Evolutionary conservation across 345 rosid species (phyloP), one percentile per base, ranked within the genome.

Genomic region (Anacardium occidentale): DNA sequence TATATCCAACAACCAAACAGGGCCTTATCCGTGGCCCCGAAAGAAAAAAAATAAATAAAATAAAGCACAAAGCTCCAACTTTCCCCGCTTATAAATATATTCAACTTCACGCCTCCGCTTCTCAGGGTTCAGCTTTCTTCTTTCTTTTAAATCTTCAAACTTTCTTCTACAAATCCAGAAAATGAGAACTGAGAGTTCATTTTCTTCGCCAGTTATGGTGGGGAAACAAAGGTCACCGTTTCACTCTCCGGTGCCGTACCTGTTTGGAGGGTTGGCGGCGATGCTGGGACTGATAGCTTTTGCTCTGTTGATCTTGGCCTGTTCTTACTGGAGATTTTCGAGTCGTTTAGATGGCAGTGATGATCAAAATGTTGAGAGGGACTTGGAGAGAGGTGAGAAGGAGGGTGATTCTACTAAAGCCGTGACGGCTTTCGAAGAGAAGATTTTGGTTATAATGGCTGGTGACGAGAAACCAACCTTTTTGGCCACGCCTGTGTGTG

Each of bases 181-280:
- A 51, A 79, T 79, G 84, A 78, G 81, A 44, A 61, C 75, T 13
- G 25, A 60, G 37, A 63, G 73, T 69, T 44, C 79, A 18, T 64
- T 76, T 10, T 50, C 81, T 62, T 40, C 79, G 45, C 51, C 78
- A 1, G 58, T 82, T 6, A 52, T 62, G 22, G 53, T 47, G 50
- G 17, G n/a, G 48, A 83, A 69, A 22, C 89, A 80, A 22, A 84
- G 73, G 45, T 87, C 93, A 0, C 87, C 89, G n/a, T 91, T 91
- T 93, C 88, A 87, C 78, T 91, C 96, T 9, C 96, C 96, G 2
- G 91, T 91, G 20, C 91, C 93, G 0, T 91, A 88, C 78, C 81
- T 91, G 61, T 91, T 91, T 62, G 96, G 96, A 0, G 93, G 93
- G 10, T 72, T 91, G 26, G 93, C 91, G 0, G 96, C 96, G 73